phyloP scores from a whole-genome alignment of 208 protist species.

The Acanthamoeba polyphaga region DNA sequence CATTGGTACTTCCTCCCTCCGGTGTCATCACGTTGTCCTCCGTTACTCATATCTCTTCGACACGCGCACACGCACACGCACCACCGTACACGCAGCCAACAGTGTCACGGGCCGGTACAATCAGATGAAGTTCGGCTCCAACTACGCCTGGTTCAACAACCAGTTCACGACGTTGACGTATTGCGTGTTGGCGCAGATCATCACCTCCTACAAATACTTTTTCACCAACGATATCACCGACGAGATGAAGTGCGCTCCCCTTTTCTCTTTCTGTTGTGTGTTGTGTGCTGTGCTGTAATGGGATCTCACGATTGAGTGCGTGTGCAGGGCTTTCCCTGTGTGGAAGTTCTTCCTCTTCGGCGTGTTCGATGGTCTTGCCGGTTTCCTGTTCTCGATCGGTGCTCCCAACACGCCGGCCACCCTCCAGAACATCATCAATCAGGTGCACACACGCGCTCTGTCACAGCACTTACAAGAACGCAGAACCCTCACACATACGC shows the following conservation, averaged over 20 bases:
- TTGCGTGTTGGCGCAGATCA: slow-evolving; percentile 39
- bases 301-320: neutral
- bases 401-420: slow-evolving; percentile 59
- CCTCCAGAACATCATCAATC: slow-evolving; percentile 62
- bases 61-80: too few relatives aligned
- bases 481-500: neutral
- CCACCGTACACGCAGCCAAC: neutral
- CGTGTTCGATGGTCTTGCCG: slow-evolving; percentile 49
- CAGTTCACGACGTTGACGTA: slow-evolving; percentile 45
- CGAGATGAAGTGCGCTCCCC: slow-evolving; percentile 38
- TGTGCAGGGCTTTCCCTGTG: slow-evolving; percentile 40
- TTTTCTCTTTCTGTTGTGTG: neutral
- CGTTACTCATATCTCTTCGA: neutral
- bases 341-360: slow-evolving; percentile 71
- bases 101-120: slow-evolving; percentile 54
- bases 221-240: slow-evolving; percentile 68
- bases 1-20: neutral
- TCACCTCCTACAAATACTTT: slow-evolving; percentile 68
- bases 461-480: too few relatives aligned
- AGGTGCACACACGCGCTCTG: neutral
- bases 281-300: too few relatives aligned
- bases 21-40: neutral
- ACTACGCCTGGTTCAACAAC: slow-evolving; percentile 64
- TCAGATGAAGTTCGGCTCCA: slow-evolving; percentile 41
- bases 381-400: slow-evolving; percentile 59